Evolutionary conservation across 2,329 filamentous ascomycete genomes (phyloP).

Genomic region (Phoma sp.): DNA sequence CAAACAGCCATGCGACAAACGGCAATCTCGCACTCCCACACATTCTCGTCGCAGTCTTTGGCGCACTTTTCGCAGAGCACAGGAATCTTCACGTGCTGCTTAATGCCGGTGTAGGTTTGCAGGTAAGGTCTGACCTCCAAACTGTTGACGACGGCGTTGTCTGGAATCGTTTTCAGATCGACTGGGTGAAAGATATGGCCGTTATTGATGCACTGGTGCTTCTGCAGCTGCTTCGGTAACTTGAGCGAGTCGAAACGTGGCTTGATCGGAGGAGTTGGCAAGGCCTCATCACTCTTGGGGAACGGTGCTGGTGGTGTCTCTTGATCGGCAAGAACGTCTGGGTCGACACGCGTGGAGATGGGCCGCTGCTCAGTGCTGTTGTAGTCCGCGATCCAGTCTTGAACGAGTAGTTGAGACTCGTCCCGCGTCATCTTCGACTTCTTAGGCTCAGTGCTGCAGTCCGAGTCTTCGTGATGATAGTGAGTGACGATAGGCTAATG

Average conservation of each 20-base stretch:
- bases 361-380: constrained; percentile 26
- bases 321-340: constrained; percentile 29
- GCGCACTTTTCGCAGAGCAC: constrained; percentile 30
- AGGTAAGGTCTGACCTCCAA: constrained; percentile 27
- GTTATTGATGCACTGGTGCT: constrained; percentile 28
- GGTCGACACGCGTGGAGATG: constrained; percentile 25
- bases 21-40: constrained; percentile 32
- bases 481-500: constrained; percentile 3
- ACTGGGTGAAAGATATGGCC: constrained; percentile 32
- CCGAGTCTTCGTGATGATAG: constrained; percentile 1
- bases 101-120: constrained; percentile 15
- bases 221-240: constrained; percentile 2
- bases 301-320: constrained; percentile 29
- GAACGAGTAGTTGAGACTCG: constrained; percentile 20
- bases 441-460: constrained; percentile 8
- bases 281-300: constrained; percentile 20
- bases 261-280: not conserved
- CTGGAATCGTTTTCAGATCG: constrained; percentile 24
- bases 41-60: constrained; percentile 21
- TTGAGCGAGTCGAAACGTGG: constrained; percentile 2
- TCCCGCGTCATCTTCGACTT: constrained; percentile 20
- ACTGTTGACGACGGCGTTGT: constrained; percentile 24
- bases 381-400: constrained; percentile 29
- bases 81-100: constrained; percentile 27
- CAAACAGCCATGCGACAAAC: constrained; percentile 30